Evolutionary conservation across 2,329 filamentous ascomycete species (phyloP), one percentile per base, ranked within the genome.

Genomic region (Magnaporthiopsis incrustans): DNA sequence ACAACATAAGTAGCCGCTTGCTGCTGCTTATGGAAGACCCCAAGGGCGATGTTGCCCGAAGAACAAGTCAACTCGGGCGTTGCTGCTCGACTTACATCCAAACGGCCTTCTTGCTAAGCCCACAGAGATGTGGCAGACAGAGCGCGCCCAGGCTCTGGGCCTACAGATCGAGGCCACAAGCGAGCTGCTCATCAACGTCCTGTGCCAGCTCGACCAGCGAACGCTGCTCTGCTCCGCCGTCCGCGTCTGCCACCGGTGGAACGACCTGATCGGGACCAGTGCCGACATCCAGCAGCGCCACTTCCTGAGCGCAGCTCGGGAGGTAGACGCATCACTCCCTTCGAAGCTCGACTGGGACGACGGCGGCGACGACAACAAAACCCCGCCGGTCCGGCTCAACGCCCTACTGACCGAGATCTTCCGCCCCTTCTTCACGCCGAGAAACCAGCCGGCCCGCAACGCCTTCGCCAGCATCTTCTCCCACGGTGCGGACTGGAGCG

Each of bases 141-240:
- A 26, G 18, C 25, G 27, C 25, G 58, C 58, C 6, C 58, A 60
- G 30, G 58, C 58, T 8, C 58, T 60, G 32, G 58, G 26, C 30
- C 62, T 66, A 10, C 27, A 30, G 7, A 65, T 66, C 30, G 18
- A 69, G 4, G 56, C n/a, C 15, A 67, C 65, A 0, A 35, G 64
- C 3, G 68, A 69, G 64, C 64, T 69, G 25, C 60, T 70, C n/a
- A 66, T 67, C 53, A 61, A 64, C 4, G 66, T 70, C 50, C 68
- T 70, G 22, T 62, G 63, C 15, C 33, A 67, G 11, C 58, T 69
- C 4, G 68, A 70, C 57, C 53, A 44, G 22, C 65, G 59, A 33
- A 68, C 68, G 1, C 61, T 68, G 27, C 64, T 70, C 57, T 64
- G 61, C 27, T 67, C 68, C 2, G 67, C 64, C 18, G 62, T 63